Conservation (phyloP, 2,329 filamentous ascomycete species). For the Coleophoma cylindrospora region DNA sequence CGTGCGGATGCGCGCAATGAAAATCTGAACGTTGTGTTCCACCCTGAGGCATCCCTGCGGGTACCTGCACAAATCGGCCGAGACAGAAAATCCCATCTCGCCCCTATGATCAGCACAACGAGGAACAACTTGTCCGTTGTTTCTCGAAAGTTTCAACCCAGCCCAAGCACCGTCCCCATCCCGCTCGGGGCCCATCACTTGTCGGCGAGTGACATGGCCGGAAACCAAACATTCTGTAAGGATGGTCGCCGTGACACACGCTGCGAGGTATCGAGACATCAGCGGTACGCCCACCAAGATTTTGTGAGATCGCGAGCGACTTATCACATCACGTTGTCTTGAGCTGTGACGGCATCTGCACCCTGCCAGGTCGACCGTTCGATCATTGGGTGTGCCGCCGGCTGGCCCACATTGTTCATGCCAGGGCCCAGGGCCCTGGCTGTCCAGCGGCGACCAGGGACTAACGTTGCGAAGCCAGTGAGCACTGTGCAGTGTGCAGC, state of each 20-base stretch:
- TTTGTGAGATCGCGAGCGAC: background rate
- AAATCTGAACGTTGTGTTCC: background rate
- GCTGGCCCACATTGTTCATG: background rate
- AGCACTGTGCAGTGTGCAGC: background rate
- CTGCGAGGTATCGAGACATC: too few relatives aligned
- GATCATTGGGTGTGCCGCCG: background rate
- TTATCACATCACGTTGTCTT: constrained; percentile 1
- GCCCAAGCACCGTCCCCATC: constrained; percentile 1
- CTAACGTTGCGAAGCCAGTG: background rate
- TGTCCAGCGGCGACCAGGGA: background rate
- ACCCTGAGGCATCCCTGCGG: constrained; percentile 12
- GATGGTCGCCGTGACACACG: too few relatives aligned
- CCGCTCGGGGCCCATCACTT: constrained; percentile 6
- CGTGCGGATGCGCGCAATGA: background rate
- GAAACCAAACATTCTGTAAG: background rate
- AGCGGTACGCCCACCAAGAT: too few relatives aligned
- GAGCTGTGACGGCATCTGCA: constrained; percentile 8
- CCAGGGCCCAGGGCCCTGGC: background rate
- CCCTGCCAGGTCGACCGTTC: background rate
- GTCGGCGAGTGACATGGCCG: constrained; percentile 3
- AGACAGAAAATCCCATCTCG: constrained; percentile 4
- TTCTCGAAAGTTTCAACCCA: constrained; percentile 5
- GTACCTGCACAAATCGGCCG: constrained; percentile 12
- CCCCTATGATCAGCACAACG: constrained; percentile 3
- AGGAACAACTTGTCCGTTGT: background rate